Base-by-base conservation (phyloP, 495 filamentous ascomycete genomes). In the Cetradonia linearis region DNA sequence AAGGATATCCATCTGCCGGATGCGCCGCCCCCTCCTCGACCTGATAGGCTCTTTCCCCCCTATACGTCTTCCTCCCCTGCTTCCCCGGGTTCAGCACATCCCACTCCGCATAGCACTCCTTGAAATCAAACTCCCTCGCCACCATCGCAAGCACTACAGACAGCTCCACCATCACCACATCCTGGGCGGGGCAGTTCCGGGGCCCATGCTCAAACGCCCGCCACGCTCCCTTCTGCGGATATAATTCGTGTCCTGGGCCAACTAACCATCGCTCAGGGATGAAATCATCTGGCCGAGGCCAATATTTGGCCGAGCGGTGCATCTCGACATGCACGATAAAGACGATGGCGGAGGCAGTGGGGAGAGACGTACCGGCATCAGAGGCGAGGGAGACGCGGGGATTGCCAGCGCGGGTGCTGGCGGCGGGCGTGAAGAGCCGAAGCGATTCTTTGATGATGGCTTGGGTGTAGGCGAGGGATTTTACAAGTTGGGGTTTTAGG, bases 361-460 rank as follows among this genome's bases (percentile, higher is more conserved):
- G 74, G 25, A 68, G 71, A 0, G 59, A 57, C 14, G 50, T 59
- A 0, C 70, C 70, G 0, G 66, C 62, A 23, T 48, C 53, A n/a
- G 28, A 31, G 5, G 5, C 11, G 50, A 54, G 46, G 46, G 72
- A 34, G 9, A 63, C 68, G 34, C 78, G 52, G 27, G 57, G 66
- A 42, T 72, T 67, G 0, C 68, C 71, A 7, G 70, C 61, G 14
- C 77, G 73, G 18, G 69, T 73, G 11, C 70, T 69, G 7, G 62
- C 70, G 0, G 73, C 73, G 0, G 76, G 71, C 0, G 77, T 70
- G 61, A 68, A 77, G 3, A 80, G 61, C 3, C 77, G 71, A 11
- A 80, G 61, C 0, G 73, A 70, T 62, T 81, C 78, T 62, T 76
- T 78, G 61, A 82, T 73, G 1, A 80, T 69, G 1, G 77, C 78